Evolutionary conservation across 306 rosid species (phyloP).

Genomic region (Boehmeria nivea): DNA sequence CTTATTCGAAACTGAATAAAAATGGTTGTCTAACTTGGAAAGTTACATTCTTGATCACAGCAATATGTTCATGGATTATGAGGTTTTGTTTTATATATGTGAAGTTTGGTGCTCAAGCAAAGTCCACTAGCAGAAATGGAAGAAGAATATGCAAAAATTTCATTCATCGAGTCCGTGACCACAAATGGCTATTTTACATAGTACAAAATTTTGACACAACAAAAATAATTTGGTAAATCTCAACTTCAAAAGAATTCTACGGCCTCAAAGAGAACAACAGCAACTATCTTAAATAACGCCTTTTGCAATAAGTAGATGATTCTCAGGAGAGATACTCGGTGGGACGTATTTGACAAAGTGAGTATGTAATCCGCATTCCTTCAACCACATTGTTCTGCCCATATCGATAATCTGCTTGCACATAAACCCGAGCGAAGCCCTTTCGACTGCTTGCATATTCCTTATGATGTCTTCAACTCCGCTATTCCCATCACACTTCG

Average conservation of each 20-base stretch:
- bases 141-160: not conserved
- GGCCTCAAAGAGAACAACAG: not conserved
- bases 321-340: conserved; percentile 76
- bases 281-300: conserved; percentile 12
- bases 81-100: no score
- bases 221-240: no score
- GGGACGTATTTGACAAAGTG: conserved; percentile 74
- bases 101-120: not conserved
- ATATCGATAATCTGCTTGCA: conserved; percentile 91
- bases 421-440: conserved; percentile 80
- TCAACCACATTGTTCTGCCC: conserved; percentile 84
- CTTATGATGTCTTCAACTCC: conserved; percentile 53
- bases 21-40: no score
- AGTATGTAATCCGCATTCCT: conserved; percentile 58
- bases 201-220: not conserved
- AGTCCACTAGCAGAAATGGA: not conserved
- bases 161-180: no score
- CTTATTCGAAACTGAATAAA: no score
- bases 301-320: conserved; percentile 66
- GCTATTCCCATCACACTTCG: conserved; percentile 23
- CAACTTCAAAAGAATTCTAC: not conserved
- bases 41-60: no score
- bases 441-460: conserved; percentile 59
- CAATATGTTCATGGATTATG: no score
- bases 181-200: no score